Evolutionary conservation across 495 filamentous ascomycete species (phyloP), one percentile per base, ranked within the genome.

Genomic region (Podospora australis): DNA sequence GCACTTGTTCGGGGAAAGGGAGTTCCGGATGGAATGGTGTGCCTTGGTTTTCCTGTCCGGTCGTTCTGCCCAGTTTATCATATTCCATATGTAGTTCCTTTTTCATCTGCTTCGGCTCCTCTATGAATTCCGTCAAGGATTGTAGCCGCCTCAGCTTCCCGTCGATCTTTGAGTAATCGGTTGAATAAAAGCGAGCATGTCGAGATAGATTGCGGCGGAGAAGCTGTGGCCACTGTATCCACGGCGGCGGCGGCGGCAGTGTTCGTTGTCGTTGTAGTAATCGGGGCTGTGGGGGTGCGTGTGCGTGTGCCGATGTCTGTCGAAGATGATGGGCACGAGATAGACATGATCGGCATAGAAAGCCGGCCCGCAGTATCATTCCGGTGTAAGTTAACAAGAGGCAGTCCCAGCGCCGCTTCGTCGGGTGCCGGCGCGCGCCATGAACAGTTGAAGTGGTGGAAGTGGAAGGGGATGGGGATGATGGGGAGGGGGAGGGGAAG

Each of bases 311-410:
- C n/a, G n/a, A n/a, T n/a, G n/a, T n/a, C n/a, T n/a, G 23, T 39
- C 42, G 48, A 11, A 25, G 8, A 13, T 21, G 44, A 19, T 39
- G 24, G 26, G 53, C 50, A 24, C 17, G 16, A 20, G 16, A 11
- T 11, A 43, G 40, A 43, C 61, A 59, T 14, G 47, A 41, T 25
- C 54, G 49, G 42, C 51, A 45, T 28, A 55, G 39, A 23, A 49
- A 52, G n/a, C 46, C 39, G 20, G 56, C 36, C 24, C 39, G 46
- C 22, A 53, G 50, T 30, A 63, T 50, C 32, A 49, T 56, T 19
- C 40, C 24, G 40, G 14, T 43, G 13, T 24, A n/a, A 23, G 14
- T 43, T 19, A 13, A 24, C 11, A 7, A 7, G n/a, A 30, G n/a
- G 13, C n/a, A 24, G 22, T 43, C 6, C 40, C 40, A 26, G 11